Percentiles rank a stretch among this genome's conserved stretches.
These are phyloP conservation scores for Nothophoma quercina DNA, from an alignment of 2,329 filamentous ascomycete species.

Conservation along the genomic window DNA sequence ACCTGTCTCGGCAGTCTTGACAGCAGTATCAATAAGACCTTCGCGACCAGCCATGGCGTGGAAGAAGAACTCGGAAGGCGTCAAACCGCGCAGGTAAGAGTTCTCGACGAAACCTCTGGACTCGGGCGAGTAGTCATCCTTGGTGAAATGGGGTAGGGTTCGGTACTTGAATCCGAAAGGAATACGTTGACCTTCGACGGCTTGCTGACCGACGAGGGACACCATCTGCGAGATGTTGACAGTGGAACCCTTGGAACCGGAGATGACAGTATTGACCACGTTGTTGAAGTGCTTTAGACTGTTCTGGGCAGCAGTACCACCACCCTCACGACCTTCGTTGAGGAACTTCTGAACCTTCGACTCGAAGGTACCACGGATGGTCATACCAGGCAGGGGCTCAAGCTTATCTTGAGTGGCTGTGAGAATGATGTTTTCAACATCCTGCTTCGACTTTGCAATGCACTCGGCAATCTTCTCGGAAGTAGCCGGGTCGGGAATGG, in stretches of 20 bases:
- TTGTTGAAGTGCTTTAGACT: constrained; percentile 97
- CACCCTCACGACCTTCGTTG: constrained; percentile 95
- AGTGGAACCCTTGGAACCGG: constrained; percentile 96
- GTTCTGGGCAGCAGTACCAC: constrained; percentile 89
- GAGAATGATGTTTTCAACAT: constrained; percentile 77
- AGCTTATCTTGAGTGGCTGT: constrained; percentile 85
- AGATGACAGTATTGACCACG: constrained; percentile 93
- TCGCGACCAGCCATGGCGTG: constrained; percentile 99
- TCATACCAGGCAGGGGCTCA: constrained; percentile 97
- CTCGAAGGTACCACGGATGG: constrained; percentile 96
- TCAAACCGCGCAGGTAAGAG: constrained; percentile 94
- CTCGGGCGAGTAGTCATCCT: constrained; percentile 98
- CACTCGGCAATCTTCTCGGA: constrained; percentile 84
- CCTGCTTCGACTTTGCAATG: constrained; percentile 80
- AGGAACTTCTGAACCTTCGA: constrained; percentile 93
- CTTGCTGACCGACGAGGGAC: constrained; percentile 95
- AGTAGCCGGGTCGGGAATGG: constrained; percentile 86
- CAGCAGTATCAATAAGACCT: constrained; percentile 98
- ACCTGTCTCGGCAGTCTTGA: constrained; percentile 98
- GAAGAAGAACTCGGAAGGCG: constrained; percentile 98
- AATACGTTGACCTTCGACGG: constrained; percentile 98
- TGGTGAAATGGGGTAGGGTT: constrained; percentile 96
- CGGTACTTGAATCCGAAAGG: constrained; percentile 99
- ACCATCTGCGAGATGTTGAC: constrained; percentile 99
- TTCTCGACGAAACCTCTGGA: constrained; percentile 98